Evolutionary conservation across 2,329 filamentous ascomycete genomes (phyloP), one percentile per base, ranked within the genome.

Genomic region (Sporothrix dimorphospora): DNA sequence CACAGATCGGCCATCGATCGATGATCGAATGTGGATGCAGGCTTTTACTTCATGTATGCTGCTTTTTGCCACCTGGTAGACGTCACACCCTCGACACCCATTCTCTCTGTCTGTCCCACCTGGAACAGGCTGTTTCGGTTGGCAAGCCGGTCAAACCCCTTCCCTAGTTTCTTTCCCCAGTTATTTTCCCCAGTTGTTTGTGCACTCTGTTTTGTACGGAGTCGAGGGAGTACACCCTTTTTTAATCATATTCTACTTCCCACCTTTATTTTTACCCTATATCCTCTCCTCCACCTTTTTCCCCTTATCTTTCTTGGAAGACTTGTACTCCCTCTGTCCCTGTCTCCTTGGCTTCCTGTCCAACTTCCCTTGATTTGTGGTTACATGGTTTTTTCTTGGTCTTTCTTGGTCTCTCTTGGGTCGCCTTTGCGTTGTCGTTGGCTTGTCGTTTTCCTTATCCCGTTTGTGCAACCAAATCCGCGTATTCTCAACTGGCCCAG

Each of bases 61-160:
- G n/a, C 38, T 21, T 42, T 40, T 61, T 40, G 55, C 59, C 59
- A 65, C 59, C 45, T 65, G 38, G 59, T n/a, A 12, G 38, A 65
- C 59, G 38, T 65, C 59, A 65, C 59, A 65, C 38, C 11, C 30
- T 19, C 16, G 11, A 30, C 51, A 55, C 51, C 51, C 51, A 24
- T 3, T 5, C 12, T 42, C 5, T 5, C 12, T 42, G 40, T 11
- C 38, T 40, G 11, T 40, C 40, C 40, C 8, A n/a, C 19, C 45
- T 47, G n/a, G 19, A 49, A 30, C 51, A 55, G 12, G 21, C 24
- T 47, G 27, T 57, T 24, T 45, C 38, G 38, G 59, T 21, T 27
- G 59, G 59, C 38, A 27, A 45, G 59, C 59, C n/a, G 51, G 38
- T 42, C 59, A 12, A 12, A 34, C 30, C 6, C 30, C 6, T 34